A percentile compares a stretch with the other conserved stretches of the same genome.
Evolutionary conservation across 73 alveolate species (phyloP).

Genomic region (Urostyla sp.): DNA sequence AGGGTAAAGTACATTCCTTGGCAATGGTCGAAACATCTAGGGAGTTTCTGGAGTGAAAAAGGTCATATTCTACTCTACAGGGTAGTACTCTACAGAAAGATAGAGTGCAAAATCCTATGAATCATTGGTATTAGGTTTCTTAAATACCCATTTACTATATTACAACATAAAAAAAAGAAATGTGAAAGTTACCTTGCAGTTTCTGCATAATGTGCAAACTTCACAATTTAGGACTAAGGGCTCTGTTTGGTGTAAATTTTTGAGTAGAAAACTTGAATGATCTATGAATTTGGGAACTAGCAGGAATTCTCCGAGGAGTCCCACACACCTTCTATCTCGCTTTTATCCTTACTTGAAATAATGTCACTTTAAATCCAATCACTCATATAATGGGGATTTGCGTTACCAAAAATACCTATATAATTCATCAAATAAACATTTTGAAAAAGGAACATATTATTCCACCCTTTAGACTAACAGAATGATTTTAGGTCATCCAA

Average conservation of each 20-base stretch:
- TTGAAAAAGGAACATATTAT: slow-evolving; percentile 29
- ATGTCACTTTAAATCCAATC: slow-evolving; percentile 35
- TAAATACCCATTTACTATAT: slow-evolving; percentile 30
- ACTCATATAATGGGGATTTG: slow-evolving; percentile 25
- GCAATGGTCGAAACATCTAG: slow-evolving; percentile 28
- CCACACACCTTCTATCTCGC: slow-evolving; percentile 24
- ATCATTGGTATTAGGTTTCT: slow-evolving; percentile 27
- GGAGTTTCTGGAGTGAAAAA: slow-evolving; percentile 51
- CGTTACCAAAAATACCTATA: slow-evolving; percentile 46
- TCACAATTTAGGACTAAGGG: slow-evolving; percentile 30
- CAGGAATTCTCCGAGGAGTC: slow-evolving; percentile 22
- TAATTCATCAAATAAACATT: slow-evolving; percentile 9
- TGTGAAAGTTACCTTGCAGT: no score
- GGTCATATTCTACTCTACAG: background rate
- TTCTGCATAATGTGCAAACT: slow-evolving; percentile 28
- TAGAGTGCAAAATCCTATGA: slow-evolving; percentile 20
- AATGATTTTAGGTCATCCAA: slow-evolving; percentile 16
- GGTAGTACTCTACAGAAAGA: slow-evolving; percentile 22
- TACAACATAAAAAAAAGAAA: no score
- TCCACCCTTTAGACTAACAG: slow-evolving; percentile 31
- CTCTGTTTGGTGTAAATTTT: slow-evolving; percentile 27
- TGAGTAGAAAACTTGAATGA: slow-evolving; percentile 29
- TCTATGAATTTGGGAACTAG: slow-evolving; percentile 16
- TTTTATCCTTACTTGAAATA: slow-evolving; percentile 12
- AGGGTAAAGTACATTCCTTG: slow-evolving; percentile 41